These are phyloP conservation scores for Alternaria dauci DNA, from an alignment of 2,329 filamentous ascomycete species.

Conservation along the genomic window DNA sequence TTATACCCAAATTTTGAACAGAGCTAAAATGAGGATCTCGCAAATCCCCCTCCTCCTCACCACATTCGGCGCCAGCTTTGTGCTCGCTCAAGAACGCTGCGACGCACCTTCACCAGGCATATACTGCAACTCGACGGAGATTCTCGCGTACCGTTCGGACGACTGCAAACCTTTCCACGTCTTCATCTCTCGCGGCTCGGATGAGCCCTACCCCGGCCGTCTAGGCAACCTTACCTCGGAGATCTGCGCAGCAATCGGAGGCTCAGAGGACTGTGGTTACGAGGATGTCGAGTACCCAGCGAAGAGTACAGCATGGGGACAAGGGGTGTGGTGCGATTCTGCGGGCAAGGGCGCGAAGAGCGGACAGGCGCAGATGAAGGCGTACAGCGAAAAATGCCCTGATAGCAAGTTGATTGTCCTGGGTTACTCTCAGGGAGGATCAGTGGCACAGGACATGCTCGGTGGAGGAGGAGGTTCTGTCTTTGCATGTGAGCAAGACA, in stretches of 20 bases:
- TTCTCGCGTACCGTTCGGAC: conserved; percentile 30
- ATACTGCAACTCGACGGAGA: conserved; percentile 36
- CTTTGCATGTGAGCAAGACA: conserved; percentile 34
- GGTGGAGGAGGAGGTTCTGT: conserved; percentile 40
- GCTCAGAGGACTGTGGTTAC: conserved; percentile 29
- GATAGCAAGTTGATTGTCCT: conserved; percentile 39
- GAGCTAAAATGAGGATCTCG: conserved; percentile 23
- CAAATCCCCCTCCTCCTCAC: conserved; percentile 16
- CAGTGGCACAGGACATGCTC: conserved; percentile 39
- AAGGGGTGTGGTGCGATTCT: conserved; percentile 38
- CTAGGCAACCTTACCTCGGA: conserved; percentile 34
- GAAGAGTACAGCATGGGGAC: conserved; percentile 36
- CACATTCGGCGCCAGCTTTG: conserved; percentile 19
- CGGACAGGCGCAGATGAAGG: conserved; percentile 38
- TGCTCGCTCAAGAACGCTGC: conserved; percentile 34
- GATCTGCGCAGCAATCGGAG: conserved; percentile 31
- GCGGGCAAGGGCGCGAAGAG: conserved; percentile 31
- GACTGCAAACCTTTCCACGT: conserved; percentile 38
- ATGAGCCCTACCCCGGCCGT: conserved; percentile 40
- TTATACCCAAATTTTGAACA: conserved; percentile 2
- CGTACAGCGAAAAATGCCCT: conserved; percentile 36
- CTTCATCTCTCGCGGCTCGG: conserved; percentile 40
- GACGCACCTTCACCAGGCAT: conserved; percentile 30
- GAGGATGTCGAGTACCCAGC: conserved; percentile 41
- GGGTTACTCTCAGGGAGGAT: conserved; percentile 38